Percentiles rank a stretch among this genome's conserved stretches.
Evolutionary conservation across 495 filamentous ascomycete species (phyloP).

Genomic region (Cercophora sp.): DNA sequence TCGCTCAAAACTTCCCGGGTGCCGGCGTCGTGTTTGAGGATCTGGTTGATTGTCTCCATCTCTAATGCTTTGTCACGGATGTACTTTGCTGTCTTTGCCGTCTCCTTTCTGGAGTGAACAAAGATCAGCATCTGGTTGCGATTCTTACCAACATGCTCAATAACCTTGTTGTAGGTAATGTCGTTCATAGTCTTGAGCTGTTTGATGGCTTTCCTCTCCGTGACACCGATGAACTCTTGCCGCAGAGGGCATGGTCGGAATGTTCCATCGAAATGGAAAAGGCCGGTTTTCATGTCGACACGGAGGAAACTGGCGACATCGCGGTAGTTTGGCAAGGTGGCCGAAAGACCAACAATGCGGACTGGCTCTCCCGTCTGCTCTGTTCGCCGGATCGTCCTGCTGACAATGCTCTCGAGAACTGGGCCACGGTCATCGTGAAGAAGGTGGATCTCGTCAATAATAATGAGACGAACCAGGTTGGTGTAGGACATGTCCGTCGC

Average conservation of each 20-base stretch:
- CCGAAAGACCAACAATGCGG: slow-evolving; percentile 86
- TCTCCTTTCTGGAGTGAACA: slow-evolving; percentile 96
- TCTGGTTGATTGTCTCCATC: slow-evolving; percentile 93
- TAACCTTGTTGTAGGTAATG: slow-evolving; percentile 93
- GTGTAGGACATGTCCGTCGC: slow-evolving; percentile 96
- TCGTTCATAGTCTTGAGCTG: slow-evolving; percentile 99
- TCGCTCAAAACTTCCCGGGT: slow-evolving; percentile 82
- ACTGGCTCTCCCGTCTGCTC: slow-evolving; percentile 93
- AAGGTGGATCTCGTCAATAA: slow-evolving; percentile 98
- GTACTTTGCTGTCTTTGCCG: slow-evolving; percentile 93
- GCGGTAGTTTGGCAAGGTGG: slow-evolving; percentile 92
- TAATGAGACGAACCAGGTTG: slow-evolving; percentile 87
- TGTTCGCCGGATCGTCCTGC: slow-evolving; percentile 82
- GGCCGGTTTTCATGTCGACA: slow-evolving; percentile 76
- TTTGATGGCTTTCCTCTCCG: slow-evolving; percentile 97
- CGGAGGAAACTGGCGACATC: slow-evolving; percentile 96
- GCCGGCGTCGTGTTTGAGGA: slow-evolving; percentile 88
- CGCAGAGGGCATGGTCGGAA: slow-evolving; percentile 88
- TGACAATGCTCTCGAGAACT: slow-evolving; percentile 95
- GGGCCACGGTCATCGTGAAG: slow-evolving; percentile 97
- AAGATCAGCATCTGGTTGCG: slow-evolving; percentile 98
- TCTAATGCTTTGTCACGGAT: slow-evolving; percentile 94
- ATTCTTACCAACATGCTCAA: slow-evolving; percentile 90
- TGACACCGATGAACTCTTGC: slow-evolving; percentile 97
- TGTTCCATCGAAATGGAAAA: slow-evolving; percentile 96